Base-by-base conservation (phyloP, 2,329 filamentous ascomycete genomes). In the Rutstroemia sydowiana region DNA sequence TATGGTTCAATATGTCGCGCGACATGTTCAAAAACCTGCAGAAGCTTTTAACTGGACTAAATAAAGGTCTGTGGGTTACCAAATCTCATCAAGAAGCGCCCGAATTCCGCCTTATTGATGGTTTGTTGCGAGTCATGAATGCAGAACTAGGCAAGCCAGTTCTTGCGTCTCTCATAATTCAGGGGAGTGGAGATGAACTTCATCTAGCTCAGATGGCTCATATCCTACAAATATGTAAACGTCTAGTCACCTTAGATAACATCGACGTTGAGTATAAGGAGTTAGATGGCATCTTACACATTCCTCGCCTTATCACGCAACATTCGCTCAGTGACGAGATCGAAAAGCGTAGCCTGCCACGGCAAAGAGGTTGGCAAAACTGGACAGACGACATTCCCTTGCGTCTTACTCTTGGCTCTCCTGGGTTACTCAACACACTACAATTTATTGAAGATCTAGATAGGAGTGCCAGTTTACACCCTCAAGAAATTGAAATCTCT, bases 211-310 rank as follows among this genome's bases (percentile, higher is more conserved):
- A 40, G 16, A 40, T 40, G 37, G 37, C 14, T 3, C 14, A 18
- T 40, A 40, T 40, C 11, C 20, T 40, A 21, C 13, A 40, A 11
- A 40, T 40, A 9, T 40, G 37, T 20, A 40, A 40, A 5, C 5
- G 14, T 16, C 11, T 40, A 18, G 5, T 40, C 4, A 11, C 18
- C 18, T 40, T n/a, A 21, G 14, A 40, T 40, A n/a, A 40, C 6
- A 40, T 43, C 14, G 63, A 65, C 47, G 26, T 16, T 3, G 49
- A 46, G 20, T 37, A 26, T 31, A 10, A 39, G 26, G 31, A 32
- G 18, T 9, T 63, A 3, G 20, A 21, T 41, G 21, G 20, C 9
- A 10, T 16, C 3, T 18, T 48, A 18, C 30, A 40, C n/a, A 48
- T 41, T 40, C 18, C 18, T 8, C 32, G 36, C 7, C 36, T 48